Percentiles rank a stretch among this genome's conserved stretches.
Evolutionary conservation across 441 rosid genomes (phyloP).

Genomic region (Biscutella auriculata): DNA sequence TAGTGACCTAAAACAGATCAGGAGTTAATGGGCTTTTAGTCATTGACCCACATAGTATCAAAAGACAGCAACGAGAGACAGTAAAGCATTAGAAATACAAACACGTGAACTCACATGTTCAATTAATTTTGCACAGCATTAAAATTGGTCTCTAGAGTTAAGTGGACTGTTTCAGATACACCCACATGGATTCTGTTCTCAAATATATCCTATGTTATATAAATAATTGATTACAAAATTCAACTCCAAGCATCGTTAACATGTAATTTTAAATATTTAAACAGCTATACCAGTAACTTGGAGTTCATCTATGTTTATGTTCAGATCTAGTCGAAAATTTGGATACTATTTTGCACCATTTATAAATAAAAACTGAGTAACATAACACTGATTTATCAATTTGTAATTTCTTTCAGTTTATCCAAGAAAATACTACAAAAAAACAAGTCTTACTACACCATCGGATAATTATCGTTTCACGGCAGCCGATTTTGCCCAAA

Average conservation of each 20-base stretch:
- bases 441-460: not conserved
- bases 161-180: conserved; percentile 20
- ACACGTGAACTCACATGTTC: conserved; percentile 26
- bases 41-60: conserved; percentile 9
- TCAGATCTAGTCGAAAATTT: not conserved
- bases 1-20: not conserved
- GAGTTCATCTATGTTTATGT: not conserved
- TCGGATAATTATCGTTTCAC: not conserved
- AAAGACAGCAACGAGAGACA: conserved; percentile 7
- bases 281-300: conserved; percentile 2
- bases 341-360: not conserved
- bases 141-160: conserved; percentile 10
- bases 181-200: conserved; percentile 22
- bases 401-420: conserved; percentile 12
- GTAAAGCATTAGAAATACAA: not conserved
- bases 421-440: conserved; percentile 1
- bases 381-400: not conserved
- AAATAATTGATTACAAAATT: conserved; percentile 10
- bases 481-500: not conserved
- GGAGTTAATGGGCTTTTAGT: conserved; percentile 12
- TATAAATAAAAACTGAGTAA: not conserved
- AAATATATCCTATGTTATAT: not conserved
- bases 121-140: conserved; percentile 13
- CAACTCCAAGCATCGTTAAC: conserved; percentile 9
- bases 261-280: not conserved